Conservation (phyloP, 177 flowering plant species). For the Vitis hybrid region DNA sequence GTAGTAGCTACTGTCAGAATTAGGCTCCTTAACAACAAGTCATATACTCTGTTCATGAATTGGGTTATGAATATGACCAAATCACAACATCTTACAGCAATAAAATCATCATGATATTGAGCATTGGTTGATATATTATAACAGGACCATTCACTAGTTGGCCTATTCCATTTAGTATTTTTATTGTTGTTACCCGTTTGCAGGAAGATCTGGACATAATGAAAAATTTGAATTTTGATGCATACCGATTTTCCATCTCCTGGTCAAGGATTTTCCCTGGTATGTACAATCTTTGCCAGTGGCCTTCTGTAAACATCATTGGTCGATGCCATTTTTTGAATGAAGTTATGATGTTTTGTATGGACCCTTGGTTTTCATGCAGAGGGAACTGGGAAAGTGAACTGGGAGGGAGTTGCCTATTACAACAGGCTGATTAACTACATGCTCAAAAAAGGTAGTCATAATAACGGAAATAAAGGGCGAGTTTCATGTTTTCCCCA, state of each 20-base stretch:
- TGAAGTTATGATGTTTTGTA: background rate
- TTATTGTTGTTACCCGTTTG: background rate
- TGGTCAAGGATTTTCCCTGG: slow-evolving; percentile 97
- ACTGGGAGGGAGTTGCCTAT: slow-evolving; percentile 87
- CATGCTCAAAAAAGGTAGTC: slow-evolving; percentile 64
- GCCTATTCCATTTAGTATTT: background rate
- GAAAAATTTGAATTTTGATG: slow-evolving; percentile 71
- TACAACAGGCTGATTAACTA: slow-evolving; percentile 82
- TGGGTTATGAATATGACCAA: too few relatives aligned
- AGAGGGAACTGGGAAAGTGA: slow-evolving; percentile 85
- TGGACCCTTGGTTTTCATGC: slow-evolving; percentile 6
- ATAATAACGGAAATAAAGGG: too few relatives aligned
- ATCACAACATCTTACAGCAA: too few relatives aligned
- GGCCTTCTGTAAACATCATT: too few relatives aligned
- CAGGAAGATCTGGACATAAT: slow-evolving; percentile 86
- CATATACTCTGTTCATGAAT: too few relatives aligned
- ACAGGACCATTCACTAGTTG: background rate
- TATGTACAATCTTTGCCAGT: slow-evolving; percentile 12
- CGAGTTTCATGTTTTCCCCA: too few relatives aligned
- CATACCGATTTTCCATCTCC: slow-evolving; percentile 91
- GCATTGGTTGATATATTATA: too few relatives aligned
- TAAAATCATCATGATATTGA: too few relatives aligned
- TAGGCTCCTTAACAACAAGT: too few relatives aligned
- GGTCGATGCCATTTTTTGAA: too few relatives aligned
- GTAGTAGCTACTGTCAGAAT: too few relatives aligned